Evolutionary conservation across 179 eudicot species (phyloP).

Genomic region (Heliamphora pulchella): DNA sequence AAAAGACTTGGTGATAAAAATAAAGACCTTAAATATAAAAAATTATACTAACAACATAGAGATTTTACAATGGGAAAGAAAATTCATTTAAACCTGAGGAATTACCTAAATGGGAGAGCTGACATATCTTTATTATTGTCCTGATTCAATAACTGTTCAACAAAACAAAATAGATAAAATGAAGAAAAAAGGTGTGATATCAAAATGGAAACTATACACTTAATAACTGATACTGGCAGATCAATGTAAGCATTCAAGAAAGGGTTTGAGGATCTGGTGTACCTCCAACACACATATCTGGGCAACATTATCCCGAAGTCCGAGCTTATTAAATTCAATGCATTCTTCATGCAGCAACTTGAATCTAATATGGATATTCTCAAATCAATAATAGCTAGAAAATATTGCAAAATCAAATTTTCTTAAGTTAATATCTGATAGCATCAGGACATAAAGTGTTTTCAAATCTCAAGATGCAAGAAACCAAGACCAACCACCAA

Average conservation of each 20-base stretch:
- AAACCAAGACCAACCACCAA: neutral
- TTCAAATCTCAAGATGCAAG: neutral
- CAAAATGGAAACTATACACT: neutral
- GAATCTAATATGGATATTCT: conserved; percentile 46
- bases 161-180: conserved; percentile 9
- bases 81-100: neutral
- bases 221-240: neutral
- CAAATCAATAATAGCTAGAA: conserved; percentile 6
- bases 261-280: conserved; percentile 15
- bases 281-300: conserved; percentile 98
- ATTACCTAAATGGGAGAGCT: conserved; percentile 41
- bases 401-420: neutral
- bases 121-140: conserved; percentile 23
- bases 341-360: conserved; percentile 74
- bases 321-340: conserved; percentile 74
- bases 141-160: conserved; percentile 46
- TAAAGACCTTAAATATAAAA: neutral
- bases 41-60: neutral
- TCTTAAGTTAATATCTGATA: neutral
- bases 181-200: conserved; percentile 14
- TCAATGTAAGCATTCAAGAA: neutral
- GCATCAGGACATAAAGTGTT: neutral
- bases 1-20: neutral
- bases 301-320: conserved; percentile 95
- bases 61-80: neutral